These are phyloP conservation scores for Jasminum sambac DNA, from an alignment of 257 asterid genomes.

Conservation along the genomic window DNA sequence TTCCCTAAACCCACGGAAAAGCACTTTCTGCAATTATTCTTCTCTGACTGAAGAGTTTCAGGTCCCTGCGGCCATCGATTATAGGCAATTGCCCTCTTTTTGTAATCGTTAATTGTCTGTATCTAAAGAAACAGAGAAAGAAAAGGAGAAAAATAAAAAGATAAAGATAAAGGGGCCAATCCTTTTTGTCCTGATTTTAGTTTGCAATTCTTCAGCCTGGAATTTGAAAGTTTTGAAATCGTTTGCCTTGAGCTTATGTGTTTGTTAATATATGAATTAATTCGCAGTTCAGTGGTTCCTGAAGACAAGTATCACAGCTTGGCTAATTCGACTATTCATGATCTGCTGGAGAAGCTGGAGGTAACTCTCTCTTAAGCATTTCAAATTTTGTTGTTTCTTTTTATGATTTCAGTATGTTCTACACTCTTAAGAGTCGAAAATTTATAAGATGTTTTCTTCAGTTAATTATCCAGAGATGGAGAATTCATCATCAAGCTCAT, in stretches of 20 bases:
- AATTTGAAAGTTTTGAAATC: background rate
- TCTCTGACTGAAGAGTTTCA: conserved; percentile 39
- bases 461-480: background rate
- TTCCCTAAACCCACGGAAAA: conserved; percentile 7
- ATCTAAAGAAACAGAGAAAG: background rate
- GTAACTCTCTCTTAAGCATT: conserved; percentile 27
- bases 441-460: too few relatives aligned
- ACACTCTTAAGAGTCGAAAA: background rate
- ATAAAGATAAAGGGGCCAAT: background rate
- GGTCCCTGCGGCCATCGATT: conserved; percentile 58
- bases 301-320: conserved; percentile 76
- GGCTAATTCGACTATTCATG: conserved; percentile 81
- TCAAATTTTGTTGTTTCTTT: background rate
- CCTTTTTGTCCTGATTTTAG: background rate
- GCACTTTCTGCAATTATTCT: conserved; percentile 41
- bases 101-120: background rate
- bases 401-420: background rate
- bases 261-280: conserved; percentile 24
- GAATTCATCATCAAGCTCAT: too few relatives aligned
- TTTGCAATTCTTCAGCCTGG: background rate
- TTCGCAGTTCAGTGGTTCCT: conserved; percentile 62
- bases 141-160: background rate
- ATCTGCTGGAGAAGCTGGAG: conserved; percentile 80
- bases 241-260: conserved; percentile 4
- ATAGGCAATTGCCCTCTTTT: conserved; percentile 36